Percentiles rank a stretch among this genome's conserved stretches.
Conservation (phyloP, 331 rosid species). For the Phaseolus coccineus region DNA sequence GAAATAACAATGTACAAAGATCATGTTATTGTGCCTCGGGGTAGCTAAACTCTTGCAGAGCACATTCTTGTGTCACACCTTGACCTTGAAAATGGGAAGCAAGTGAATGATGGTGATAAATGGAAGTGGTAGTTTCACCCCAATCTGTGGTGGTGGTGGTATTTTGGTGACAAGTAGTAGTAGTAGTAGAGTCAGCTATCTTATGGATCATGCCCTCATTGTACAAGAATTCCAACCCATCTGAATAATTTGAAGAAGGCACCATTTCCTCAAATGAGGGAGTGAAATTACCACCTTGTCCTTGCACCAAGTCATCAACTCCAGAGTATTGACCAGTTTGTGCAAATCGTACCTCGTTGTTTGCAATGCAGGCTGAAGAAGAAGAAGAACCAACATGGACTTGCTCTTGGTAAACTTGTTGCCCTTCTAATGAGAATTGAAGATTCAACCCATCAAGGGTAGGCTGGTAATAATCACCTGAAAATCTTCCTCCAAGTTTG, state of each 20-base stretch:
- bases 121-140: conserved; percentile 51
- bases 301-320: conserved; percentile 51
- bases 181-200: conserved; percentile 39
- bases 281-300: conserved; percentile 44
- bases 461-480: conserved; percentile 48
- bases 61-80: conserved; percentile 12
- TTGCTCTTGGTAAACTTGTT: conserved; percentile 42
- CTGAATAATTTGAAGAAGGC: conserved; percentile 49
- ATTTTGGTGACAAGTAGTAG: no score
- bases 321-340: conserved; percentile 14
- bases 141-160: conserved; percentile 35
- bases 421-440: conserved; percentile 56
- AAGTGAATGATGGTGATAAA: conserved; percentile 48
- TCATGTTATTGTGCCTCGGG: conserved; percentile 20
- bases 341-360: conserved; percentile 46
- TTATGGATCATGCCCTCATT: conserved; percentile 49
- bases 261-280: conserved; percentile 53
- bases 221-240: conserved; percentile 67
- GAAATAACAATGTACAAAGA: conserved; percentile 38
- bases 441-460: conserved; percentile 48
- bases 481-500: conserved; percentile 78
- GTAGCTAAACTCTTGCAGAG: conserved; percentile 47
- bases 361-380: conserved; percentile 20
- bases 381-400: conserved; percentile 46
- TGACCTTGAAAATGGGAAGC: conserved; percentile 48